Evolutionary conservation across 2,329 filamentous ascomycete genomes (phyloP).

Genomic region (Cytospora schulzeri): DNA sequence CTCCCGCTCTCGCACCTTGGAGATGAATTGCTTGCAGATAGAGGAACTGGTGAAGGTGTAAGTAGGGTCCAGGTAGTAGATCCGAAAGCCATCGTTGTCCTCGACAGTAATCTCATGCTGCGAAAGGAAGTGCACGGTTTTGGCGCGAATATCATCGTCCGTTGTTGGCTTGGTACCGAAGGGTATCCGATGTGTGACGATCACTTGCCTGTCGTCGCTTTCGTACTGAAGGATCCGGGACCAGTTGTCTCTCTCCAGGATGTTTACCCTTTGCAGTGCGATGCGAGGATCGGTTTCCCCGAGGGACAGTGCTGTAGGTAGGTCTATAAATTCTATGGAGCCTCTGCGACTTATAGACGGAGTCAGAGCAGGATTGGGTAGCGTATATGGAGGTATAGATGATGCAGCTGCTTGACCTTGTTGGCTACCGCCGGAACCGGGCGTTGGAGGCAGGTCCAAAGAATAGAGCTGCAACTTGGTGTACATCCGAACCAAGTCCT

Average conservation of each 20-base stretch:
- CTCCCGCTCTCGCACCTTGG: slow-evolving; percentile 18
- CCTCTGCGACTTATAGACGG: slow-evolving; percentile 10
- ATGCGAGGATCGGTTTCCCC: slow-evolving; percentile 4
- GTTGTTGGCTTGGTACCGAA: slow-evolving; percentile 18
- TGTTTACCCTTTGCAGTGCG: slow-evolving; percentile 4
- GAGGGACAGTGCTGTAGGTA: neutral
- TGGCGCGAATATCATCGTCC: slow-evolving; percentile 12
- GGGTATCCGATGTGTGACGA: slow-evolving; percentile 17
- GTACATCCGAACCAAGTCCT: slow-evolving; percentile 16
- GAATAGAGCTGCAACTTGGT: slow-evolving; percentile 3
- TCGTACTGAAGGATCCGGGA: slow-evolving; percentile 19
- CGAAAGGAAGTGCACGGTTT: slow-evolving; percentile 11
- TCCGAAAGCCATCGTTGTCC: slow-evolving; percentile 8
- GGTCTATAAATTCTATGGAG: slow-evolving; percentile 12
- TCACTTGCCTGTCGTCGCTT: slow-evolving; percentile 8
- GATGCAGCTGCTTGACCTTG: neutral
- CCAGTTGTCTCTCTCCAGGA: slow-evolving; percentile 14
- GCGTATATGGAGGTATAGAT: neutral
- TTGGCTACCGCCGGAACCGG: slow-evolving; percentile 8
- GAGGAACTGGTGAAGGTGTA: slow-evolving; percentile 13
- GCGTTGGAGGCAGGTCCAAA: slow-evolving; percentile 8
- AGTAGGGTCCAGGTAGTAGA: slow-evolving; percentile 13
- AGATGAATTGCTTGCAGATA: slow-evolving; percentile 14
- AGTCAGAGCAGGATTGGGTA: slow-evolving; percentile 11
- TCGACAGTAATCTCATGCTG: slow-evolving; percentile 18